Base-by-base conservation (phyloP, 768 basidiomycete species). In the Dentipellis sp. region DNA sequence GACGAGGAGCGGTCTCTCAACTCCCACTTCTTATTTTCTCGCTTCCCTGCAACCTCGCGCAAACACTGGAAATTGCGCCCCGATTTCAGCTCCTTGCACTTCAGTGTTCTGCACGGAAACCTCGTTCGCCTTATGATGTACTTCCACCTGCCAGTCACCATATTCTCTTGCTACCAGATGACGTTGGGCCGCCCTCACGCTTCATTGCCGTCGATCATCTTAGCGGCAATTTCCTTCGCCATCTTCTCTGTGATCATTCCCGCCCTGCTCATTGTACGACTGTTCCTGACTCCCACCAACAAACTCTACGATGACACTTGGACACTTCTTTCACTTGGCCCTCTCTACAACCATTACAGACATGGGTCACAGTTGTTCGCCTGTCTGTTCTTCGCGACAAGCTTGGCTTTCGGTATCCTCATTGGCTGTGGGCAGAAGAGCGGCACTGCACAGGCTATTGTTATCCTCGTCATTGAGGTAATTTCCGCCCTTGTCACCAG, bases 291-390 rank as follows among this genome's bases (percentile, higher is more conserved):
- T 0, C 82, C 87, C 14, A 90, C 89, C 22, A 86, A 84, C 67
- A 95, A 97, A 66, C 77, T 98, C 5, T 98, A 98, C 68, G 93
- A 95, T 60, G 93, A 95, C 69, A 94, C 92, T 1, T 80, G 91
- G 60, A 97, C 94, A 0, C 76, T 98, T 16, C 84, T 99, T 17
- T 80, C 86, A 3, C 78, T 94, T 17, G 95, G 97, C 12, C 91
- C 94, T 29, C 77, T 97, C 55, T 99, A 99, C 71, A 97, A 94
- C 69, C 88, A 93, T 63, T 98, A 94, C 68, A 82, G 90, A 16
- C 89, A 91, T 63, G 88, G 91, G 14, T 92, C 90, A 17, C 91
- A 94, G 66, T 77, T 93, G 58, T 99, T 95, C 69, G 86, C 91
- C 1, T 79, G 79, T 51, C 74, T 94, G 23, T 77, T 91, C 53